phyloP scores from a whole-genome alignment of 345 rosid genomes.

The Arabidopsis arenosa region DNA sequence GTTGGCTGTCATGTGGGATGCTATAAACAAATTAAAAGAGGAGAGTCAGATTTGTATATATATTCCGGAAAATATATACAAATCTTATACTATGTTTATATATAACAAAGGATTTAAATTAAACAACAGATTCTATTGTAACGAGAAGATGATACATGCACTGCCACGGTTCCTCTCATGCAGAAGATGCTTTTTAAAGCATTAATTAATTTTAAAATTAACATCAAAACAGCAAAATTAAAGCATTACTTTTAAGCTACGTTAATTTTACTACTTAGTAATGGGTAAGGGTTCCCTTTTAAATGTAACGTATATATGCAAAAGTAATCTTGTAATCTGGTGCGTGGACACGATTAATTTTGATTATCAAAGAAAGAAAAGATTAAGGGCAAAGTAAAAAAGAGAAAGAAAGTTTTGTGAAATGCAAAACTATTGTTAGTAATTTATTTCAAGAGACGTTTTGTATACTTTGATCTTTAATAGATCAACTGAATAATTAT shows the following conservation, averaged over 20 bases:
- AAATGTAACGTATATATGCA: conserved; percentile 39
- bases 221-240: conserved; percentile 31
- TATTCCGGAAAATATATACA: neutral
- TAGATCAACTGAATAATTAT: neutral
- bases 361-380: neutral
- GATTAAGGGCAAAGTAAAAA: conserved; percentile 1
- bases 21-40: conserved; percentile 28
- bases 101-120: conserved; percentile 15
- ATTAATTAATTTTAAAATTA: conserved; percentile 28
- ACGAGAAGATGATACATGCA: conserved; percentile 49
- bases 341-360: conserved; percentile 28
- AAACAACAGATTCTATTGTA: conserved; percentile 43
- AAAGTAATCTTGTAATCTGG: conserved; percentile 40
- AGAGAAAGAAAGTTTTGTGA: conserved; percentile 2
- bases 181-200: conserved; percentile 39
- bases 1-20: conserved; percentile 49
- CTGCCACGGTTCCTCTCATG: conserved; percentile 49
- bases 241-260: conserved; percentile 45
- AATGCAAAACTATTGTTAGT: conserved; percentile 6
- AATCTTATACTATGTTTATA: neutral
- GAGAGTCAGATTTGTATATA: conserved; percentile 1
- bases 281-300: conserved; percentile 9
- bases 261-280: conserved; percentile 30
- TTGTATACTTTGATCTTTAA: neutral
- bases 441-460: neutral